Evolutionary conservation across 257 asterid species (phyloP), one percentile per base, ranked within the genome.

Genomic region (Jaltomata sinuosa): DNA sequence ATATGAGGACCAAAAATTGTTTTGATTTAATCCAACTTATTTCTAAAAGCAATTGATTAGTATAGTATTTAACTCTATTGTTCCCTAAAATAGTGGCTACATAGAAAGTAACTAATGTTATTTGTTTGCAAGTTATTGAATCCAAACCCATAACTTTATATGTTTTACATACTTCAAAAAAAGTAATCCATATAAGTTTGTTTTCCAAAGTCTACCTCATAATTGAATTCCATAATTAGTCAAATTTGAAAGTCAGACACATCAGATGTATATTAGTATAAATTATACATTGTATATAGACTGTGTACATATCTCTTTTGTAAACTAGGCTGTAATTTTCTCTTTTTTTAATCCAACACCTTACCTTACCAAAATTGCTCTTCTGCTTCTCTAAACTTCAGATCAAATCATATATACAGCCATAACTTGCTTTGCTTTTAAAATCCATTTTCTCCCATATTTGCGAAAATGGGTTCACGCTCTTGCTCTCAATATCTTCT

Each of bases 401-500:
- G 79, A 65, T 50, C 52, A 93, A 89, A 86, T 10, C 22, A 52
- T 18, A 6, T 6, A 16, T 19, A 18, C 57, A 53, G 25, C 25
- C 61, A 53, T 53, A 18, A 19, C 61, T 53, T 53, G 22, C 25
- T 53, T 53, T 53, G 25, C 61, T 19, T 53, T 53, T 10, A 59
- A 59, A 59, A 19, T 53, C 68, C 19, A 59, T 59, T 94, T n/a
- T 85, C 93, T 27, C 92, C 95, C 55, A 91, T 34, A 91, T 95
- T 80, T 90, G 92, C 65, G 93, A 89, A 85, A 55, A 82, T 16
- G 96, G 94, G 79, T 83, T 78, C 11, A 88, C 54, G 50, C 62
- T 47, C 85, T 83, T 50, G 94, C 98, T 78, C 91, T 95, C 69
- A 90, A 76, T n/a, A 85, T 94, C 55, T 80, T 94, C 42, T 89